Conservation (phyloP, 305 asterid species). For the Euphrasia arctica region DNA sequence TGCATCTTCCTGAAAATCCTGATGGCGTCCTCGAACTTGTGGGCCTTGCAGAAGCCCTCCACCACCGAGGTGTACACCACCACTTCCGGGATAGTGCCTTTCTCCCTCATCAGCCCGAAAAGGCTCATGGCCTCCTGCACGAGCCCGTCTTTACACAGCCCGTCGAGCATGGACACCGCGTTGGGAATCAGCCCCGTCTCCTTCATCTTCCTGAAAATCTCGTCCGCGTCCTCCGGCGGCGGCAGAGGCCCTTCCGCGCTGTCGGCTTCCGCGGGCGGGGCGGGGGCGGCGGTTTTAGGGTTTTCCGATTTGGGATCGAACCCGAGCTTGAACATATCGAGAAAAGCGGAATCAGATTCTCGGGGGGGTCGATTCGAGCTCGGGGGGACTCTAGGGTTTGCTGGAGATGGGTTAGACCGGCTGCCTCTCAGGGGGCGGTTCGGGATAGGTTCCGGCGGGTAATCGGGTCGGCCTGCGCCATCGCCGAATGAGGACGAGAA, state of each 20-base stretch:
- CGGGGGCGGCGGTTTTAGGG: slow-evolving; percentile 20
- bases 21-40: slow-evolving; percentile 67
- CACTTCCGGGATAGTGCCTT: slow-evolving; percentile 78
- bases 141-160: slow-evolving; percentile 84
- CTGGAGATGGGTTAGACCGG: slow-evolving; percentile 15
- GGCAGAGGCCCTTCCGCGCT: slow-evolving; percentile 33
- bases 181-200: slow-evolving; percentile 84
- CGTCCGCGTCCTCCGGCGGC: slow-evolving; percentile 65
- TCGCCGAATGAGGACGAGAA: slow-evolving; percentile 29
- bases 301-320: slow-evolving; percentile 38
- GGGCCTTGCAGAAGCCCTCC: slow-evolving; percentile 80
- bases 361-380: slow-evolving; percentile 21
- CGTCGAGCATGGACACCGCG: slow-evolving; percentile 95
- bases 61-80: slow-evolving; percentile 84
- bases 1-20: slow-evolving; percentile 74
- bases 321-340: slow-evolving; percentile 72
- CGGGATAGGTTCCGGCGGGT: slow-evolving; percentile 49
- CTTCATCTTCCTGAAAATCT: slow-evolving; percentile 88
- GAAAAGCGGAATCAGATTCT: slow-evolving; percentile 47
- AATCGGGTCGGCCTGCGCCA: slow-evolving; percentile 24
- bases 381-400: slow-evolving; percentile 30
- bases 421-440: slow-evolving; percentile 45
- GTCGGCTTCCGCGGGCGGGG: slow-evolving; percentile 4
- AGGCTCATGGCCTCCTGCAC: slow-evolving; percentile 86
- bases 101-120: slow-evolving; percentile 81